Base-by-base conservation (phyloP, 345 rosid genomes). In the Citrus trifoliata region DNA sequence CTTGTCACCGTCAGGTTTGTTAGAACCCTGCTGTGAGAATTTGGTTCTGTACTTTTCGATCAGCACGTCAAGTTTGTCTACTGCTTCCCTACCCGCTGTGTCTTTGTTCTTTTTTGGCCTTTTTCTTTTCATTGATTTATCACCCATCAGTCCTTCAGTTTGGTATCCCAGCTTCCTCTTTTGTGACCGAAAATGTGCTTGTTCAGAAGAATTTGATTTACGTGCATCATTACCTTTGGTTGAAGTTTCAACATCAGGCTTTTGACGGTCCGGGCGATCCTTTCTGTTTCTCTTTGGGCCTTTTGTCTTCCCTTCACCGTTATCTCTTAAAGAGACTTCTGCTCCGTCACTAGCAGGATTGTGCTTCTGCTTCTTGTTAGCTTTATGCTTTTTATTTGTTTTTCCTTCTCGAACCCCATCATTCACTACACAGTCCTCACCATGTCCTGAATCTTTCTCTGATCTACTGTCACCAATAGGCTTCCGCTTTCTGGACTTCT, bases 51-150 rank as follows among this genome's bases (percentile, higher is more conserved):
- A 92, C 73, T 82, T 88, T 79, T 92, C 92, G 9, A 92, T 88
- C 86, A 92, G 77, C 85, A 83, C 42, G 80, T 96, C 98, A 2
- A 92, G 93, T 77, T 87, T 88, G 84, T 92, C 97, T 1, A 76
- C 84, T 21, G 70, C 87, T 18, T 91, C 97, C 51, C 76, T 67
- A 32, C 89, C 91, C 30, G 78, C 67, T 25, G 87, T 82, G 13
- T 88, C 84, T 76, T 88, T 88, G 32, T 79, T 87, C 91, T 84
- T 87, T 68, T 86, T 90, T 10, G 73, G 74, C 80, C 88, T 90
- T 70, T 81, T 86, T 10, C 82, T 83, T 64, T 84, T 83, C n/a
- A 16, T 25, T 72, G 33, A 78, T 77, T 78, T 83, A 56, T 69
- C 84, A 42, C 84, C 85, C 7, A 60, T 63, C 63, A 71, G 77